Evolutionary conservation across 2,329 filamentous ascomycete genomes (phyloP).

Genomic region (Colletotrichum sp.): DNA sequence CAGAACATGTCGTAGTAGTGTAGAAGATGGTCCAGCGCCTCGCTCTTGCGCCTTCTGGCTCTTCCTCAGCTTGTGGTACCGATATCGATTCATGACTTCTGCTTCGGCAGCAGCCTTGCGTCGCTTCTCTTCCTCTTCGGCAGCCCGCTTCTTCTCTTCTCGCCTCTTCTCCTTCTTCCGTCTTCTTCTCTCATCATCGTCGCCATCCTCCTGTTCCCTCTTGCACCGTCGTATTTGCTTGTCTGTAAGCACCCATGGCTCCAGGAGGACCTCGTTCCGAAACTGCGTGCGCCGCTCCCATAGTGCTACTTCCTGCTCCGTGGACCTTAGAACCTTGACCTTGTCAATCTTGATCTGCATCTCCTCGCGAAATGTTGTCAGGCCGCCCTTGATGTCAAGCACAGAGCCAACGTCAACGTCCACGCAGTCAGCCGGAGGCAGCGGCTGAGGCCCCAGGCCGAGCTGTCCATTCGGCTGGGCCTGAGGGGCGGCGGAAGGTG

Average conservation of each 20-base stretch:
- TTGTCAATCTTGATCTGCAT: slow-evolving; percentile 59
- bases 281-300: slow-evolving; percentile 62
- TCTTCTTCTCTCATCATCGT: slow-evolving; percentile 30
- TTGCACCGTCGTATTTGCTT: slow-evolving; percentile 55
- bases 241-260: slow-evolving; percentile 58
- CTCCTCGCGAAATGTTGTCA: slow-evolving; percentile 50
- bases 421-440: slow-evolving; percentile 22
- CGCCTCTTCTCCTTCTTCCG: neutral
- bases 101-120: neutral
- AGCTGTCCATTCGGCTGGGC: neutral
- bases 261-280: slow-evolving; percentile 50
- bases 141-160: neutral
- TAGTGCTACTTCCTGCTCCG: slow-evolving; percentile 60
- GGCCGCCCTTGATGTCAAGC: slow-evolving; percentile 60
- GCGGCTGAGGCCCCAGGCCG: slow-evolving; percentile 1
- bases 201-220: slow-evolving; percentile 40
- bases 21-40: neutral
- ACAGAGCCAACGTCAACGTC: slow-evolving; percentile 56
- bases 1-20: slow-evolving; percentile 1
- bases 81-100: neutral
- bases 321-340: slow-evolving; percentile 51
- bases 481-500: slow-evolving; percentile 4
- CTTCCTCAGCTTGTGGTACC: neutral
- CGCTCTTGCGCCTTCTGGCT: neutral
- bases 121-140: neutral